Base-by-base conservation (phyloP, 129 eudicot species). In the Helichrysum umbraculigerum region DNA sequence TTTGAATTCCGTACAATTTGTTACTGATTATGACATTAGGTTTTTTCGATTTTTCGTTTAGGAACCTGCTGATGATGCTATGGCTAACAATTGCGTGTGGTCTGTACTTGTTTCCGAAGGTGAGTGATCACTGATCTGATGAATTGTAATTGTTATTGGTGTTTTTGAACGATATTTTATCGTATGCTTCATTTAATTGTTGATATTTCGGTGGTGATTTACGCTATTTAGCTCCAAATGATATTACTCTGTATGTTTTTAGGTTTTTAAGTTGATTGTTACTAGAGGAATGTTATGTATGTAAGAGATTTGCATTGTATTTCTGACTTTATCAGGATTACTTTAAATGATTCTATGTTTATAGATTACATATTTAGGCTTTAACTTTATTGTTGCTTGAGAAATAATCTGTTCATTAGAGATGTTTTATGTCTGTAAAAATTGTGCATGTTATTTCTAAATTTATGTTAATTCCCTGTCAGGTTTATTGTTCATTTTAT, bases 61-160 rank as follows among this genome's bases (percentile, higher is more conserved):
- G 72, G 72, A 67, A 12, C 50, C 32, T 67, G 71, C 37, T 19
- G 72, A 67, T 67, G 25, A 67, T 39, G 15, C 30, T 67, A 29
- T 19, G 32, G 72, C 50, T 67, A 39, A 32, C 3, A 67, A 67
- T 67, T 67, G 56, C 56, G 37, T 67, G 72, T 67, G 72, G 72
- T 67, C 72, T 10, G 72, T 67, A 20, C 54, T 67, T 5, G 72
- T 67, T 67, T 37, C 72, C 54, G 72, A 67, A 67, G 72, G 72
- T 39, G 29, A 67, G 41, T 66, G 52, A 4, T 60, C 66, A 8
- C 67, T 62, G n/a, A 62, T 28, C 39, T 22, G 6, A 25, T 11
- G 12, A 28, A 22, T 10, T 61, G 28, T 28, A 22, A 17, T 0
- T 41, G 7, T 17, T 35, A 35, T 37, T 17, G 9, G 19, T 32